Evolutionary conservation across 305 asterid genomes (phyloP).

Genomic region (Striga hermonthica): DNA sequence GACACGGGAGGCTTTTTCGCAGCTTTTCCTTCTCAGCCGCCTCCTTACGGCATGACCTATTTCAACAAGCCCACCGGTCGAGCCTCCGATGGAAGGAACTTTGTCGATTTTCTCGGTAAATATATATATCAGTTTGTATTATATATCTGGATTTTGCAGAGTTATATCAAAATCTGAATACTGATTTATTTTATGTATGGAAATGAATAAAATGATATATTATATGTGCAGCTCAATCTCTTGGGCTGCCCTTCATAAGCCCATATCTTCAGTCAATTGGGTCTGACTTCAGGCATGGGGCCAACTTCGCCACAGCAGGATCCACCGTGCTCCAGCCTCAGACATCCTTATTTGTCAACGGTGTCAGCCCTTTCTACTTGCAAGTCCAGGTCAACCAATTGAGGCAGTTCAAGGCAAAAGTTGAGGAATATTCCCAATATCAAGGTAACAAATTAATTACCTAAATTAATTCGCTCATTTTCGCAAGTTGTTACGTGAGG

Average conservation of each 20-base stretch:
- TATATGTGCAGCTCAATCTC: conserved; percentile 45
- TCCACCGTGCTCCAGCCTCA: conserved; percentile 45
- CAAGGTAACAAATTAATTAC: conserved; percentile 32
- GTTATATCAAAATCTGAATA: background rate
- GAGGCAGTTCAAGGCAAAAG: conserved; percentile 46
- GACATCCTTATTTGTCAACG: conserved; percentile 40
- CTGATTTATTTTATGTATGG: no score
- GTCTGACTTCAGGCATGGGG: conserved; percentile 48
- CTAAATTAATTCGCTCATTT: background rate
- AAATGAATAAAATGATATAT: background rate
- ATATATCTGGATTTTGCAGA: no score
- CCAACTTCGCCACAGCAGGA: conserved; percentile 50
- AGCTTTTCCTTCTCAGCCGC: conserved; percentile 49
- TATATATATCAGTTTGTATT: background rate
- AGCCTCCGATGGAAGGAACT: conserved; percentile 41
- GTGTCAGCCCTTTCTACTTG: conserved; percentile 51
- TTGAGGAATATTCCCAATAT: conserved; percentile 30
- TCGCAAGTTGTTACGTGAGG: no score
- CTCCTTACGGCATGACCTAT: conserved; percentile 56
- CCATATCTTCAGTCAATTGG: conserved; percentile 53
- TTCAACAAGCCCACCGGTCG: conserved; percentile 46
- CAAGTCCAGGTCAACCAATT: conserved; percentile 49
- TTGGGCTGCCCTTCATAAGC: conserved; percentile 49
- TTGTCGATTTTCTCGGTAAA: conserved; percentile 49
- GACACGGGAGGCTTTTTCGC: conserved; percentile 51